Evolutionary conservation across 495 filamentous ascomycete species (phyloP).

Genomic region (Penicillium waksmanii): DNA sequence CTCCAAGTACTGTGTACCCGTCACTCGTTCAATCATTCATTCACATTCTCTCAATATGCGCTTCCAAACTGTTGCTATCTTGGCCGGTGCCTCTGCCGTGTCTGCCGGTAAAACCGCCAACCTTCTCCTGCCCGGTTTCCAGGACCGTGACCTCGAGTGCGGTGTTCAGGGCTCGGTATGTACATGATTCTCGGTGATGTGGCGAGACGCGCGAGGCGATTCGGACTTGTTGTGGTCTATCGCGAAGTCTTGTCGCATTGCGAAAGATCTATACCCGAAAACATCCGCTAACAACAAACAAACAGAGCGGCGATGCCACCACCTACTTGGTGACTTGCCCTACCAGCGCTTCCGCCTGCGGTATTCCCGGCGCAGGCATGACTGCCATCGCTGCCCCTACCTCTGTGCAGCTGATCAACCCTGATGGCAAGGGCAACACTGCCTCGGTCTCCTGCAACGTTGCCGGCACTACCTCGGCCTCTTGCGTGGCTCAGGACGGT

Average conservation of each 20-base stretch:
- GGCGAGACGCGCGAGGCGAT: neutral
- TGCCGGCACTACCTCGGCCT: conserved; percentile 36
- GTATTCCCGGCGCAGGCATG: conserved; percentile 30
- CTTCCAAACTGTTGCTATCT: conserved; percentile 31
- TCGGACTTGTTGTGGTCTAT: neutral
- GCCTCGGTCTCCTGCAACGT: conserved; percentile 36
- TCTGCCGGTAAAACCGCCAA: conserved; percentile 35
- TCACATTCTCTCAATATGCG: conserved; percentile 30
- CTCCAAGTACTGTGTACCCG: conserved; percentile 25
- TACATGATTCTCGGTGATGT: neutral
- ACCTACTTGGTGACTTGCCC: conserved; percentile 36
- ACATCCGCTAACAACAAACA: conserved; percentile 6
- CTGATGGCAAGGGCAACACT: conserved; percentile 21
- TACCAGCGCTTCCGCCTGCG: conserved; percentile 23
- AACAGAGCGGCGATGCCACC: conserved; percentile 29
- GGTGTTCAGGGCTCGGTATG: conserved; percentile 34
- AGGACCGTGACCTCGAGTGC: conserved; percentile 27
- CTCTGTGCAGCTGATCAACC: conserved; percentile 24
- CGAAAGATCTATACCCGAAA: conserved; percentile 7
- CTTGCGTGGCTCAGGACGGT: conserved; percentile 30
- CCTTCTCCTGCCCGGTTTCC: conserved; percentile 36
- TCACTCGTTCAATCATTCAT: conserved; percentile 26
- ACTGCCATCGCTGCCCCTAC: conserved; percentile 32
- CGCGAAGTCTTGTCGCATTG: neutral
- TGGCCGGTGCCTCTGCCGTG: conserved; percentile 33